Conservation (phyloP, 228 moss, liverwort and hornwort genomes). For the Sphagnum fallax region DNA sequence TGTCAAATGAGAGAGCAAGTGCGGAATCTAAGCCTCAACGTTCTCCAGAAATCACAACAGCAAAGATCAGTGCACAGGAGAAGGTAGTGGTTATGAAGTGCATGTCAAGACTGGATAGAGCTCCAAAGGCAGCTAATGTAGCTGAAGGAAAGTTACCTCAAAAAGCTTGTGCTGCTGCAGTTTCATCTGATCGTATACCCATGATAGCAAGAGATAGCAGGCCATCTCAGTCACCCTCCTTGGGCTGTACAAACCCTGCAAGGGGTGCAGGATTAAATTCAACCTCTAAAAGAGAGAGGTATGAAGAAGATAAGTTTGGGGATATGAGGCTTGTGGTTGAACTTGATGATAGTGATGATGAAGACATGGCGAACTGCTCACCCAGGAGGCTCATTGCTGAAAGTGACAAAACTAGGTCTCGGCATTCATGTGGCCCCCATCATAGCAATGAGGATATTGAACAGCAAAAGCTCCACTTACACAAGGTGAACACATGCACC, state of each 20-base stretch:
- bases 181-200: neutral
- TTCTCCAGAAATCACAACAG: neutral
- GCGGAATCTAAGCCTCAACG: neutral
- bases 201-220: neutral
- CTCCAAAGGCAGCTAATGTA: neutral
- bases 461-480: neutral
- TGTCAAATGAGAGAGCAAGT: neutral
- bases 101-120: too few species aligned
- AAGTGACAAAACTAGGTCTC: neutral
- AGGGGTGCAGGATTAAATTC: too few species aligned
- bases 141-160: neutral
- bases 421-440: too few species aligned
- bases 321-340: conserved; percentile 5
- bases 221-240: too few species aligned
- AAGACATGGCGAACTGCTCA: neutral
- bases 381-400: neutral
- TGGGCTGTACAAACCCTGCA: neutral
- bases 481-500: neutral
- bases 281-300: conserved; percentile 3
- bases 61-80: neutral
- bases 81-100: too few species aligned
- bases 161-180: neutral
- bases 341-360: conserved; percentile 4
- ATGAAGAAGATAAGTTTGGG: conserved; percentile 13
- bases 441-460: neutral